phyloP scores from a whole-genome alignment of 768 basidiomycete genomes.

The Termitomyces bulborhizus region DNA sequence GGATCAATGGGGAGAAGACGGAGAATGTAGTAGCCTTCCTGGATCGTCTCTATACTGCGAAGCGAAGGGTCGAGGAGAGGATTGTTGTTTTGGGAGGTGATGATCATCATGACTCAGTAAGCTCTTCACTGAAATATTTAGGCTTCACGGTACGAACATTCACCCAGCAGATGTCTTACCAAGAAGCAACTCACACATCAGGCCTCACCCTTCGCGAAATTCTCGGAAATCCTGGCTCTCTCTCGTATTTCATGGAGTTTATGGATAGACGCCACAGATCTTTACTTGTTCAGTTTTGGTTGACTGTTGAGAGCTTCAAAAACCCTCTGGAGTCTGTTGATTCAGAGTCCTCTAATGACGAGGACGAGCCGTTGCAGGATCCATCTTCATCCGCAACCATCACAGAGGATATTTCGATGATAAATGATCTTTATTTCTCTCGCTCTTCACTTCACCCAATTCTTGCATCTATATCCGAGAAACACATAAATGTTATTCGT shows the following conservation, averaged over 20 bases:
- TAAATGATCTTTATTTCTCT: slow-evolving; percentile 85
- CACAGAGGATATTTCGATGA: slow-evolving; percentile 84
- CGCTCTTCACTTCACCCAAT: slow-evolving; percentile 49
- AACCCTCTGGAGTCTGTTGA: slow-evolving; percentile 87
- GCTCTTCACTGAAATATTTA: slow-evolving; percentile 12
- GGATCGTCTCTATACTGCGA: slow-evolving; percentile 85
- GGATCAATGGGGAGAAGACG: slow-evolving; percentile 81
- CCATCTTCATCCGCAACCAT: slow-evolving; percentile 53
- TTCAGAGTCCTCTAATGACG: slow-evolving; percentile 59
- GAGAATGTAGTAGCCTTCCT: slow-evolving; percentile 85
- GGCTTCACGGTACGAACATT: background rate
- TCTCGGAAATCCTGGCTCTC: slow-evolving; percentile 80
- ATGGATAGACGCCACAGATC: slow-evolving; percentile 90
- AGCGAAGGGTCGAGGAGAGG: slow-evolving; percentile 78
- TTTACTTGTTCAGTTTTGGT: slow-evolving; percentile 92
- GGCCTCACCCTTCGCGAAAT: slow-evolving; percentile 68
- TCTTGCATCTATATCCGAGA: slow-evolving; percentile 59
- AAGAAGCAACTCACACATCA: slow-evolving; percentile 39
- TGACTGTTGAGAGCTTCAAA: slow-evolving; percentile 96
- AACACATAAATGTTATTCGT: slow-evolving; percentile 65
- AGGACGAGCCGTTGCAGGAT: slow-evolving; percentile 49
- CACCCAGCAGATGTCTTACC: slow-evolving; percentile 26
- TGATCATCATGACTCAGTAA: slow-evolving; percentile 56
- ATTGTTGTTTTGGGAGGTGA: slow-evolving; percentile 74
- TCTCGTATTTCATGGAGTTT: slow-evolving; percentile 97